Percentiles rank a stretch among this genome's conserved stretches.
These are phyloP conservation scores for Tulasnella sp. DNA, from an alignment of 768 basidiomycete genomes.

Conservation along the genomic window DNA sequence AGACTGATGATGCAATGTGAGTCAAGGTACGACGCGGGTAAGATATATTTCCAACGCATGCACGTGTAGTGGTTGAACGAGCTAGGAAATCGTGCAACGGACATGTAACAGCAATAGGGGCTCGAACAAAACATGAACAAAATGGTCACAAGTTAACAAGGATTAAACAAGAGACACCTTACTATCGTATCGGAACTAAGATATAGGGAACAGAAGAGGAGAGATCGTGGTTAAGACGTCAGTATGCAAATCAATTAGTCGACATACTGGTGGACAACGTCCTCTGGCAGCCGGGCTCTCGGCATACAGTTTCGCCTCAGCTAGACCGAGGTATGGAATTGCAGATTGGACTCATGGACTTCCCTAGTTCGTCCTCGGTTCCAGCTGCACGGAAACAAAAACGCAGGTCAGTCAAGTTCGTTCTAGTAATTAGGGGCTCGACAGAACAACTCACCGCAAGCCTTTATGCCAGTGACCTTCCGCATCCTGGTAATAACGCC, in stretches of 20 bases:
- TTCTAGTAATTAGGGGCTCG: not conserved
- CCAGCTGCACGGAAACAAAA: not conserved
- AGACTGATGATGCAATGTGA: not conserved
- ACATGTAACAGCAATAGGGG: too few relatives aligned
- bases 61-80: not conserved
- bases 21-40: not conserved
- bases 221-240: too few relatives aligned
- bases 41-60: not conserved
- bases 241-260: too few relatives aligned
- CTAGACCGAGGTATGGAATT: constrained; percentile 28
- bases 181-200: too few relatives aligned
- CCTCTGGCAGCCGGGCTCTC: too few relatives aligned
- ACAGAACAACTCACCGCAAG: not conserved
- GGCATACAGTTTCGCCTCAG: constrained; percentile 8
- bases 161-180: too few relatives aligned
- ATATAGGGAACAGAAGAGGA: too few relatives aligned
- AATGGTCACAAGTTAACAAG: too few relatives aligned
- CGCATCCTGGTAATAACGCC: constrained; percentile 11
- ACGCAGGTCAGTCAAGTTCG: not conserved
- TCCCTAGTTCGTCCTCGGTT: constrained; percentile 10
- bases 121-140: too few relatives aligned
- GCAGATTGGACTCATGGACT: not conserved
- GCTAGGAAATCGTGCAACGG: not conserved
- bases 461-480: constrained; percentile 24
- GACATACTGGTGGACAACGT: too few relatives aligned